Conservation (phyloP, 2,329 filamentous ascomycete species). For the Hawksworthiomyces lignivorus region DNA sequence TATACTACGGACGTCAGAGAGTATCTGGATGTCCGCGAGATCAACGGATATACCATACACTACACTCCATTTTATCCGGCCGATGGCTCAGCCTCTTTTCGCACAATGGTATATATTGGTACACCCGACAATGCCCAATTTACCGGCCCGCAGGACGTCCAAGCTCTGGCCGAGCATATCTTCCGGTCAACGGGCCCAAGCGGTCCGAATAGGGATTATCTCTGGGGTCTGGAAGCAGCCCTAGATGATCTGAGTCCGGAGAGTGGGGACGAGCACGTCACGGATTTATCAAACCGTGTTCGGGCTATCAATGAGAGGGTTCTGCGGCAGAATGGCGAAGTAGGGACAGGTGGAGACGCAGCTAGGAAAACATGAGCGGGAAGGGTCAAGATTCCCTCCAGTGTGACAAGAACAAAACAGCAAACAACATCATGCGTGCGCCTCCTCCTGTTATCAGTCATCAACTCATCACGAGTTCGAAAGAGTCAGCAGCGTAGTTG, state of each 20-base stretch:
- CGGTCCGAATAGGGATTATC: slow-evolving; percentile 83
- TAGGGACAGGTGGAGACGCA: not conserved
- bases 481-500: slow-evolving; percentile 42
- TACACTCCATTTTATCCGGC: slow-evolving; percentile 75
- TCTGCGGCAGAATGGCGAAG: slow-evolving; percentile 9
- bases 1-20: slow-evolving; percentile 71
- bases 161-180: slow-evolving; percentile 74
- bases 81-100: slow-evolving; percentile 32
- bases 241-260: slow-evolving; percentile 65
- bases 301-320: slow-evolving; percentile 41
- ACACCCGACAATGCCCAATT: slow-evolving; percentile 92
- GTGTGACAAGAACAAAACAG: slow-evolving; percentile 1
- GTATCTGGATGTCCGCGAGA: slow-evolving; percentile 93
- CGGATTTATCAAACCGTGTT: slow-evolving; percentile 69
- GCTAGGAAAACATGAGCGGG: slow-evolving; percentile 5
- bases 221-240: slow-evolving; percentile 70
- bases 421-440: slow-evolving; percentile 18
- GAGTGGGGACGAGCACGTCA: slow-evolving; percentile 76
- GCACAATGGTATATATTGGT: slow-evolving; percentile 81
- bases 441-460: slow-evolving; percentile 18
- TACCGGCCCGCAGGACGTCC: slow-evolving; percentile 71
- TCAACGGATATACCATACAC: slow-evolving; percentile 94
- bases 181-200: slow-evolving; percentile 69
- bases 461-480: slow-evolving; percentile 29
- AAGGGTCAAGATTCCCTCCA: not conserved